Base-by-base conservation (phyloP, 2,329 filamentous ascomycete genomes). In the Trichoderma semiorbis region DNA sequence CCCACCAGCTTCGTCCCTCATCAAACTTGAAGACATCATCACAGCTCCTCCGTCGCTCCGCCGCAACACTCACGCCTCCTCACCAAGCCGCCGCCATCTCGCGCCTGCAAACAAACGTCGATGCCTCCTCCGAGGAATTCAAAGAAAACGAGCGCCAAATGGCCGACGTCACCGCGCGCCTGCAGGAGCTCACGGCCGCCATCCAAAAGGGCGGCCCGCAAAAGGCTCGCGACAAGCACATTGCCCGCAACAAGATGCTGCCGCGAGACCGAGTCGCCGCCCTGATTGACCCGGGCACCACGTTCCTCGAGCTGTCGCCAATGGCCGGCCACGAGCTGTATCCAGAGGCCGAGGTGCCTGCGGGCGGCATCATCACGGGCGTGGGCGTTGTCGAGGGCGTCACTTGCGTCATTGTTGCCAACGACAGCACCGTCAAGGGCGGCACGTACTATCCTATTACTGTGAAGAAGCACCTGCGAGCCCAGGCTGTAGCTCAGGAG, bases 371-470 rank as follows among this genome's bases (percentile, higher is more conserved):
- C 75, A 94, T 99, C 72, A 97, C 96, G 0, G 96, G 95, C 1
- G 90, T 98, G 67, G 95, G 95, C 3, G 92, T 92, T 2, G 93
- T 99, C 30, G 92, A 96, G 79, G 95, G 95, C 16, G 94, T 97
- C 30, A 92, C 91, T 53, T 98, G 95, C 81, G 92, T 98, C 84
- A 93, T 98, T 76, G 93, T 98, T 64, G 95, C 94, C 72, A 98
- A 98, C 80, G 95, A 98, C 80, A 97, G 93, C 84, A 98, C 95
- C 21, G 95, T 98, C 78, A 99, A 98, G 84, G 95, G 95, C 67
- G 95, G 95, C 28, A 97, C 95, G 2, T 99, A 99, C 83, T 98
- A 95, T 79, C 95, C 95, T 1, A 94, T 98, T 76, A 99, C 95
- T 0, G 93, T 98, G 72, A 98, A 98, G 85, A 99, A 99, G 86